phyloP scores from a whole-genome alignment of 257 asterid species.

The Plectranthus barbatus region DNA sequence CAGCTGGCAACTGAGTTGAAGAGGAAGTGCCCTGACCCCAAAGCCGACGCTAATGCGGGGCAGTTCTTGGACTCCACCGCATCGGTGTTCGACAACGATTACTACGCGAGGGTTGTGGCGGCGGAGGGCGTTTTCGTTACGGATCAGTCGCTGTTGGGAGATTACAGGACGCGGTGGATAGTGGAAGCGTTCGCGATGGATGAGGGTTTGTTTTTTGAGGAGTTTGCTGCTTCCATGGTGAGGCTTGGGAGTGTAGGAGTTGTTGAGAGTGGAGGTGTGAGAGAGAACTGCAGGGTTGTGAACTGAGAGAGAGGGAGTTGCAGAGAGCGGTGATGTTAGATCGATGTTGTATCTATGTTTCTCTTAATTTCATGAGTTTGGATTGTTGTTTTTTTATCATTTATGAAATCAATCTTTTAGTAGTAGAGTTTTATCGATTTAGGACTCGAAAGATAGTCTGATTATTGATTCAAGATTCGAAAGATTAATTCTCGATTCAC shows the following conservation, averaged over 20 bases:
- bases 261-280: slow-evolving; percentile 45
- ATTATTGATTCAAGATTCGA: too few species aligned
- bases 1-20: slow-evolving; percentile 33
- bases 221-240: slow-evolving; percentile 53
- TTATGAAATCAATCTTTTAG: too few species aligned
- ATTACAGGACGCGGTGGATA: slow-evolving; percentile 45
- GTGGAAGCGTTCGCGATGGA: slow-evolving; percentile 54
- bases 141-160: slow-evolving; percentile 48
- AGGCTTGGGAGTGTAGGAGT: slow-evolving; percentile 63
- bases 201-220: slow-evolving; percentile 37
- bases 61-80: slow-evolving; percentile 55
- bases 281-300: slow-evolving; percentile 49
- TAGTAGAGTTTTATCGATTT: too few species aligned
- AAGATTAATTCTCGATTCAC: too few species aligned
- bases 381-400: too few species aligned
- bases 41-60: slow-evolving; percentile 42
- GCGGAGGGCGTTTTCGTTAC: slow-evolving; percentile 55
- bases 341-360: too few species aligned
- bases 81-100: slow-evolving; percentile 51
- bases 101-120: slow-evolving; percentile 33
- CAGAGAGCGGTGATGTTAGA: background rate
- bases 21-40: slow-evolving; percentile 41
- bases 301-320: too few species aligned
- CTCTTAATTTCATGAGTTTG: too few species aligned
- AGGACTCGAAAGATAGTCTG: too few species aligned